Conservation (phyloP, 1,139 yeast genomes). For the Kurtzmaniella quercitrusa region DNA sequence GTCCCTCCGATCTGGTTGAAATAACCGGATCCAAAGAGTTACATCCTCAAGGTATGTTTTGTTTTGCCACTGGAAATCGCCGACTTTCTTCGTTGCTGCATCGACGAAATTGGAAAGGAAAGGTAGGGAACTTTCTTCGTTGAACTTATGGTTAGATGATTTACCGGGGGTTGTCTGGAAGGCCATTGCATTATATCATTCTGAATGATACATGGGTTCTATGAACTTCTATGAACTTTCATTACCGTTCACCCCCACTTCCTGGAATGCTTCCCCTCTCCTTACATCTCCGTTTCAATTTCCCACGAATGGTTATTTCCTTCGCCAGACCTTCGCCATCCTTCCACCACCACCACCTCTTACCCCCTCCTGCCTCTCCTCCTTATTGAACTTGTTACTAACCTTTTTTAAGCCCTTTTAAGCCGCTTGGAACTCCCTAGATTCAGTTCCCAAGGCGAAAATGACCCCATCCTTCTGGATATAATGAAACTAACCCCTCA, state of each 20-base stretch:
- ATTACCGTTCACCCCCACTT: no score
- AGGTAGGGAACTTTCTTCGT: neutral
- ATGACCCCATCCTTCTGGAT: constrained; percentile 28
- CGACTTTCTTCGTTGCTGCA: neutral
- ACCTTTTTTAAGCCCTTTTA: neutral
- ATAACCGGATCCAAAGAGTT: neutral
- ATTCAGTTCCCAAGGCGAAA: constrained; percentile 8
- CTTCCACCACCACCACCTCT: no score
- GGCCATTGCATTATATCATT: no score
- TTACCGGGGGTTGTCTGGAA: no score
- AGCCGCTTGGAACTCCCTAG: constrained; percentile 2
- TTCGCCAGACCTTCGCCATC: no score
- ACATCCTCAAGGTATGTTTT: neutral
- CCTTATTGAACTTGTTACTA: no score
- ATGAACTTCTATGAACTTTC: neutral
- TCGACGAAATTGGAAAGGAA: neutral
- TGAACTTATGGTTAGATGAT: neutral
- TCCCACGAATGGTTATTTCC: no score
- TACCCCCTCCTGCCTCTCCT: no score
- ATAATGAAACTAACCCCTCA: constrained; percentile 32
- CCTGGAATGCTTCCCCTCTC: no score
- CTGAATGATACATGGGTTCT: no score
- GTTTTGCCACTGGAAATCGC: neutral
- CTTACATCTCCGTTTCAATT: no score
- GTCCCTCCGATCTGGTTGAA: neutral